Conservation (phyloP, 164 flowering plant genomes). For the Magnolia sinica region DNA sequence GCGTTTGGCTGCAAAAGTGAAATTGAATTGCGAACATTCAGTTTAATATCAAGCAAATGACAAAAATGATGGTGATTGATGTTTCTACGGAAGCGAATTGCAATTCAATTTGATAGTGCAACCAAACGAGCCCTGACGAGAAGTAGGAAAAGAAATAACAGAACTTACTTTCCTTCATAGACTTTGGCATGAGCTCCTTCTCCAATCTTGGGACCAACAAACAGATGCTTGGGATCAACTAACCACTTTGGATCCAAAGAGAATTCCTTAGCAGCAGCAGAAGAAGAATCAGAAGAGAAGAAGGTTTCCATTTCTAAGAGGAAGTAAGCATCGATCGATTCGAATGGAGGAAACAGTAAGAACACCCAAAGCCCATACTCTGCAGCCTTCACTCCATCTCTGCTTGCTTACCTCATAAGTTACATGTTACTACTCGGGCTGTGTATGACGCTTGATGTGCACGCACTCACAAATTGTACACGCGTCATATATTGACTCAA, state of each 20-base stretch:
- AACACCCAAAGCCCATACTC: no score
- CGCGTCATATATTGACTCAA: no score
- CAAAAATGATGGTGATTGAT: not conserved
- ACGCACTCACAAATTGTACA: no score
- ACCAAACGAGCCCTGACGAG: not conserved
- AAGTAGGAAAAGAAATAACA: not conserved
- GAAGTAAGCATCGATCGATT: not conserved
- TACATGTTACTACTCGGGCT: no score
- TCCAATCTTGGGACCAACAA: constrained; percentile 93
- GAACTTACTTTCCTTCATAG: constrained; percentile 93
- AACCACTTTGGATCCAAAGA: constrained; percentile 71
- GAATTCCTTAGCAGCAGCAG: constrained; percentile 29
- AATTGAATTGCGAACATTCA: no score
- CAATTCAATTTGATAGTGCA: not conserved
- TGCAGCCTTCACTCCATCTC: no score
- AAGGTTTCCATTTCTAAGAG: not conserved
- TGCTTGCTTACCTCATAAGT: no score
- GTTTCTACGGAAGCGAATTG: not conserved
- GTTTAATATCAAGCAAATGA: not conserved
- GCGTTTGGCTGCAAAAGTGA: no score
- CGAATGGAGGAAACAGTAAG: not conserved
- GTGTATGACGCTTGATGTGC: no score
- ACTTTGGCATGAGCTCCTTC: constrained; percentile 99
- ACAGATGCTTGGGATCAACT: constrained; percentile 79
- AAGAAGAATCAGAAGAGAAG: no score